A percentile compares a stretch with the other conserved stretches of the same genome.
Conservation (phyloP, 2,329 filamentous ascomycete species). For the Talaromyces sp. region DNA sequence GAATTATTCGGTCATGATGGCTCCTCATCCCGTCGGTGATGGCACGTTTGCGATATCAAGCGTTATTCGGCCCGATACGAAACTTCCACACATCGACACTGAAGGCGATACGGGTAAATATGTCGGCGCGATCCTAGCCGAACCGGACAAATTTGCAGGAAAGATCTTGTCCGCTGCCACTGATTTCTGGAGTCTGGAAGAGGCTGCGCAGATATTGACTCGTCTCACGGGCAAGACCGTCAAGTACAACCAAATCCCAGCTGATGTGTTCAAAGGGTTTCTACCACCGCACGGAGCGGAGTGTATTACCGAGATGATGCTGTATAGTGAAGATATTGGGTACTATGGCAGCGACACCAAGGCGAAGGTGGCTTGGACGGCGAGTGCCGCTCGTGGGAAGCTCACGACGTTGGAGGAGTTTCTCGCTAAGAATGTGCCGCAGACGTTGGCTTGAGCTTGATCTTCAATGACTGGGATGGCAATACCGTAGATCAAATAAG, state of each 20-base stretch:
- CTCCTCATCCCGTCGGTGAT: constrained; percentile 18
- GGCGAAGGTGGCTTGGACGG: constrained; percentile 31
- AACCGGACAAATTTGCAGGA: constrained; percentile 36
- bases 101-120: constrained; percentile 37
- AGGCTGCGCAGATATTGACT: constrained; percentile 33
- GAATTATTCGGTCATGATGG: constrained; percentile 36
- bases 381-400: constrained; percentile 26
- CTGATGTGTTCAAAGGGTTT: constrained; percentile 25
- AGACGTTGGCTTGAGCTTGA: background rate
- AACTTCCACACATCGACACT: constrained; percentile 34
- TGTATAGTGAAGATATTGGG: constrained; percentile 32
- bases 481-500: background rate
- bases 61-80: constrained; percentile 21
- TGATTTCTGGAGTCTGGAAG: constrained; percentile 29
- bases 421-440: constrained; percentile 20
- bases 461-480: background rate
- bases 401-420: constrained; percentile 39
- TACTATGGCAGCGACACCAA: constrained; percentile 36
- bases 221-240: constrained; percentile 38
- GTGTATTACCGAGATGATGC: constrained; percentile 25
- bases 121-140: constrained; percentile 36
- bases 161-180: constrained; percentile 36
- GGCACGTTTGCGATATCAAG: constrained; percentile 28
- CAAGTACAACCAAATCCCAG: constrained; percentile 29
- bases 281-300: constrained; percentile 19